Conservation (phyloP, 2,329 filamentous ascomycete genomes). For the Scleromitrula shiraiana region DNA sequence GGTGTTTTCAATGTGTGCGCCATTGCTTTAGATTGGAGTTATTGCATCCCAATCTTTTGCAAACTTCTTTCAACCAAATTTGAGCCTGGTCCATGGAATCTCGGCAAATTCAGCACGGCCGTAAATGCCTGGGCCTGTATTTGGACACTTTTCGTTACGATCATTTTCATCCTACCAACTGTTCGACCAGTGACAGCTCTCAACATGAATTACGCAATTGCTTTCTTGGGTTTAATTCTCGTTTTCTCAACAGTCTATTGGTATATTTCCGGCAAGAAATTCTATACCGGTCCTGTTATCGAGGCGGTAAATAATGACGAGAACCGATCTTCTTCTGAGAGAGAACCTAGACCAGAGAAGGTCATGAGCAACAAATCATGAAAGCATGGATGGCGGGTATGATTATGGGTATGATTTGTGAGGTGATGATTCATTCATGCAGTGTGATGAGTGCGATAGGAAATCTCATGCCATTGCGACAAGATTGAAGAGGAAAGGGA, state of each 20-base stretch:
- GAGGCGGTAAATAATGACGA: slow-evolving; percentile 20
- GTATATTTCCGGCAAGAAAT: slow-evolving; percentile 36
- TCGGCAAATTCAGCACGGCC: slow-evolving; percentile 35
- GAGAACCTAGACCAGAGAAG: slow-evolving; percentile 8
- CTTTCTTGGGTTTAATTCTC: slow-evolving; percentile 40
- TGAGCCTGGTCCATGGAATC: slow-evolving; percentile 43
- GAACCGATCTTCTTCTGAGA: background rate
- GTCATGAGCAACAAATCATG: slow-evolving; percentile 3
- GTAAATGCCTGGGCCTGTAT: slow-evolving; percentile 42
- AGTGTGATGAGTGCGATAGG: slow-evolving; percentile 6
- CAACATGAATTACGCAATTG: slow-evolving; percentile 49
- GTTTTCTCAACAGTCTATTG: slow-evolving; percentile 38
- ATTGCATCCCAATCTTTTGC: slow-evolving; percentile 48
- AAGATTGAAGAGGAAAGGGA: background rate
- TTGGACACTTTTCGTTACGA: slow-evolving; percentile 45
- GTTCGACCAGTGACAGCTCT: slow-evolving; percentile 36
- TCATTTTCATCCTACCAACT: slow-evolving; percentile 48
- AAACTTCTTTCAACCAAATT: slow-evolving; percentile 43
- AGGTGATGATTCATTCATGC: slow-evolving; percentile 6
- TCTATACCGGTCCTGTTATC: slow-evolving; percentile 40
- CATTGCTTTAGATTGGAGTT: slow-evolving; percentile 47
- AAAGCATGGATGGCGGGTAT: slow-evolving; percentile 7
- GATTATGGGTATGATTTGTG: too few relatives aligned
- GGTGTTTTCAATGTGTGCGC: slow-evolving; percentile 48
- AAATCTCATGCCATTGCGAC: slow-evolving; percentile 3